Conservation (phyloP, 495 filamentous ascomycete species). For the Penicillium cinerascens region DNA sequence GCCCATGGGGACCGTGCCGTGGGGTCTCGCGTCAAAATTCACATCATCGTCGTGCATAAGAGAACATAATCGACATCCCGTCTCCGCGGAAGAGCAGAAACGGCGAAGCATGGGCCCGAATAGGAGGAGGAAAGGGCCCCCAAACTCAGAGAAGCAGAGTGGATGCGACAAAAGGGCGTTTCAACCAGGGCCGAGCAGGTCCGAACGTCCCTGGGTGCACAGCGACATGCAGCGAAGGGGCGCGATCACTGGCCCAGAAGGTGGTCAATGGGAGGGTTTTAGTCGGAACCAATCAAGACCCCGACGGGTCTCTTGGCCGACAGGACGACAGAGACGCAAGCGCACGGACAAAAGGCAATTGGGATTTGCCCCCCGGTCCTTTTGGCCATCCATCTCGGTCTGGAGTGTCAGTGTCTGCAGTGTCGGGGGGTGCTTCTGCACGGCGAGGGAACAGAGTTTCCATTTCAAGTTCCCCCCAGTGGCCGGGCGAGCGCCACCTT, state of each 20-base stretch:
- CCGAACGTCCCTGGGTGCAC: background rate
- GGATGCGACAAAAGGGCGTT: background rate
- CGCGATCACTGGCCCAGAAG: conserved; percentile 10
- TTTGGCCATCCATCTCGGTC: background rate
- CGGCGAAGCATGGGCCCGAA: background rate
- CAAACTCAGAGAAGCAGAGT: background rate
- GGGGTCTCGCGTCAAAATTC: background rate
- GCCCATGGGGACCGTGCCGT: background rate
- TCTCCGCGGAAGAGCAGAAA: background rate
- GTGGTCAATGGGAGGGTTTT: conserved; percentile 1
- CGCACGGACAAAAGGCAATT: conserved; percentile 22
- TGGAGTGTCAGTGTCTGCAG: background rate
- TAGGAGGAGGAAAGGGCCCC: background rate
- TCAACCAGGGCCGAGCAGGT: background rate
- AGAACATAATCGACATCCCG: background rate
- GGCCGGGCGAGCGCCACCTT: background rate
- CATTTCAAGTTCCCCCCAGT: background rate
- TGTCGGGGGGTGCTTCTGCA: background rate
- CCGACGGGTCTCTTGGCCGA: background rate
- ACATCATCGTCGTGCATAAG: background rate
- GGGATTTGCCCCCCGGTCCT: background rate
- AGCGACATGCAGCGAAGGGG: conserved; percentile 19
- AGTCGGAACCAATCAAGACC: conserved; percentile 12
- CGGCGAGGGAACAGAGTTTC: background rate
- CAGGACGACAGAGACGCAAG: conserved; percentile 5